Percentiles rank a stretch among this genome's conserved stretches.
These are phyloP conservation scores for Globisporangium cystogenes DNA, from an alignment of 352 stramenopile genomes.

Conservation along the genomic window DNA sequence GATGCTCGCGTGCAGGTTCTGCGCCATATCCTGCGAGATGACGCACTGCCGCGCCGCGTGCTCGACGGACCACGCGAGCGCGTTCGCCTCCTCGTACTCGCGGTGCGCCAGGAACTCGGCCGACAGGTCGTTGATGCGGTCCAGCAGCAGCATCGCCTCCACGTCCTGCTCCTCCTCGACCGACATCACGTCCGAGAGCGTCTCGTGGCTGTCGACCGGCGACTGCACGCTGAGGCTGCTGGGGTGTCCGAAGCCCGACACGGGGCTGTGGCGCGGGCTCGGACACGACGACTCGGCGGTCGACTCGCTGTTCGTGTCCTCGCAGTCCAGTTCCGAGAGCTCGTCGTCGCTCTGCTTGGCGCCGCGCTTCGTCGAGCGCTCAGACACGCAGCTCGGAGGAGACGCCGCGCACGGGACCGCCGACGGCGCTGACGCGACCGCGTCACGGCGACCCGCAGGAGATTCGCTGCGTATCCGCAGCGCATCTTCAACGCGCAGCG, in stretches of 20 bases:
- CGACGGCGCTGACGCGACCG: no score
- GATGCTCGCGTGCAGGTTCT: conserved; percentile 62
- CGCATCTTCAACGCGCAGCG: conserved; percentile 5
- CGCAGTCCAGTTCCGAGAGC: conserved; percentile 49
- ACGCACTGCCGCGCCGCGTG: conserved; percentile 58
- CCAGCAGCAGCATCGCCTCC: conserved; percentile 57
- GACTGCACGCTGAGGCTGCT: conserved; percentile 4
- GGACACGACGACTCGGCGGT: conserved; percentile 68
- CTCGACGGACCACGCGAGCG: conserved; percentile 64
- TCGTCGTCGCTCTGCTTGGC: conserved; percentile 38
- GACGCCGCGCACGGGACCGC: background rate
- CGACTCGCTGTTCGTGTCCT: conserved; percentile 73
- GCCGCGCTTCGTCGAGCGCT: background rate
- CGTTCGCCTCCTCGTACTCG: conserved; percentile 65
- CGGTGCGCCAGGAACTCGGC: conserved; percentile 63
- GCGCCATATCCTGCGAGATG: conserved; percentile 58
- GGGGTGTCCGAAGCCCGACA: conserved; percentile 26
- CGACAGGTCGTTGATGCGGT: conserved; percentile 58
- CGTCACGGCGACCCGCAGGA: background rate
- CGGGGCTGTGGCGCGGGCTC: conserved; percentile 46
- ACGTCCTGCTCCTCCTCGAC: conserved; percentile 59
- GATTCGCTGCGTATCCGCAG: conserved; percentile 3
- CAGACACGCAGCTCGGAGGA: background rate
- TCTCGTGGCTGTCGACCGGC: conserved; percentile 38
- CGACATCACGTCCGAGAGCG: conserved; percentile 43